Base-by-base conservation (phyloP, 352 stramenopile genomes). In the Phytophthora palmivora region DNA sequence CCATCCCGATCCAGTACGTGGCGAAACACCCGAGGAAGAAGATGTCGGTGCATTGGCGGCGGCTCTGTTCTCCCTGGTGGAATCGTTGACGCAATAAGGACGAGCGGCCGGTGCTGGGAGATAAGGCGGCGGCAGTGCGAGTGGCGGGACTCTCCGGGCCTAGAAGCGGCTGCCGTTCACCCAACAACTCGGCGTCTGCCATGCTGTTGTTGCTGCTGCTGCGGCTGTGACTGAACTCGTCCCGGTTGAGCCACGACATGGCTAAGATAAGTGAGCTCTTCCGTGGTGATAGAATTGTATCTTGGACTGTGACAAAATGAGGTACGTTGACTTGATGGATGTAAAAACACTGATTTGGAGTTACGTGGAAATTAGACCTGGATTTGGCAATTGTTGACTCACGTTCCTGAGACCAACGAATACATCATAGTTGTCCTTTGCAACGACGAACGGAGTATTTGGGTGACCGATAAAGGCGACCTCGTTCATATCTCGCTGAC, bases 1-100 rank as follows among this genome's bases (percentile, higher is more conserved):
- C 39, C 86, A 95, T 92, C 14, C 84, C 86, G 32, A 93, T 61
- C 84, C 84, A 92, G 65, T 95, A 95, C 14, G 55, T 65, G 8
- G 60, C 70, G 28, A 94, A 76, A n/a, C 79, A 32, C 0, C 72
- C 65, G 7, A 94, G 59, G 15, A 77, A 80, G 21, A 88, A 68
- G 0, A 85, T 39, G 56, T 94, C 86, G 0, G 83, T 92, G 63
- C 79, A 88, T 4, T 52, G 39, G 15, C 80, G 82, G 36, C 81
- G 76, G 44, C 66, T 66, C 11, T 79, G 70, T 37, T 41, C 21
- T 9, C 47, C 42, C 3, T 70, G 70, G 15, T 72, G 72, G 50
- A 86, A 84, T 54, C 60, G 77, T 22, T 69, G 76, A 6, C 77
- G 78, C 41, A 79, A 38, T 33, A 80, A 53, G 28, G 75, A 76